Evolutionary conservation across 116 monocot species (phyloP), one percentile per base, ranked within the genome.

Genomic region (Cymodocea nodosa): DNA sequence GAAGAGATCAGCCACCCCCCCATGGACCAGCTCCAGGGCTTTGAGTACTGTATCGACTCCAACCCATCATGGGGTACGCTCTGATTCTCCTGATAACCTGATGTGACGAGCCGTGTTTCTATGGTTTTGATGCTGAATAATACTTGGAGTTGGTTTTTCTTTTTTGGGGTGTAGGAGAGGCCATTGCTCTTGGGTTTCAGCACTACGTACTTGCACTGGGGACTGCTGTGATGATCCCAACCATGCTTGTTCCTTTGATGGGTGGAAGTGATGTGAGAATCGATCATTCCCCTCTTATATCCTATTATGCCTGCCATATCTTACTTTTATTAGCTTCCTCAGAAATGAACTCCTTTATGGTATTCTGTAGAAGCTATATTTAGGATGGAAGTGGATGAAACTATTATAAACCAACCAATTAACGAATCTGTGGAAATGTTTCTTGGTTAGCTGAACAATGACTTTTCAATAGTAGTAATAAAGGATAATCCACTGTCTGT

Each of bases 181-280:
- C 97, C 0, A 80, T 91, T 71, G 76, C 80, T 40, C 65, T 97
- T 59, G 97, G 91, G 2, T 98, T 98, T 75, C 98, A 98, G 80
- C 89, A 98, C 65, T 98, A 91, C 65, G 84, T 98, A 52, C 56
- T 98, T 64, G 60, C 84, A 4, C 44, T 98, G 60, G 98, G 98
- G 18, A 86, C 98, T 53, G 92, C 92, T 14, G 92, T 98, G 64
- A 88, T 98, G 82, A 98, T 98, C 59, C 88, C 98, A 23, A 82
- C 73, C 60, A 57, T 92, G 53, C 78, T 91, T n/a, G 92, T 98
- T 69, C 98, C 88, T 22, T 20, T 74, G 44, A 98, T 98, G 89
- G 98, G 82, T 19, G 98, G 98, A 66, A 79, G 62, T 75, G 83
- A 92, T 79, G 98, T 97, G 64, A 85, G 88, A 55, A 36, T 56